Evolutionary conservation across 2,329 filamentous ascomycete genomes (phyloP).

Genomic region (Teratosphaeria viscida): DNA sequence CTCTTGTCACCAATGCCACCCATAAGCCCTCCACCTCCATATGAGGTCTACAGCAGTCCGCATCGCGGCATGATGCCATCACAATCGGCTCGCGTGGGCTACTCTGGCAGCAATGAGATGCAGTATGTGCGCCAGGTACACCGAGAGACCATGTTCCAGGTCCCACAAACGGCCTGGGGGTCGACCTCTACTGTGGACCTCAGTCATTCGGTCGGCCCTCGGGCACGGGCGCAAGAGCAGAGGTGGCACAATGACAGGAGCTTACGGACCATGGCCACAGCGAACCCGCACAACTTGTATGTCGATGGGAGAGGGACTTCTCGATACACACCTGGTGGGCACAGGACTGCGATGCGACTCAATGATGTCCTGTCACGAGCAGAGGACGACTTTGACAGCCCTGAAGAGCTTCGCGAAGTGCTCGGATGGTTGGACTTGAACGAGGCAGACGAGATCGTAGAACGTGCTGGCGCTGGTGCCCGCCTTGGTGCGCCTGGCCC

Average conservation of each 20-base stretch:
- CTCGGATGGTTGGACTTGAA: neutral
- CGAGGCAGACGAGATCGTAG: neutral
- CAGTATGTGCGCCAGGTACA: neutral
- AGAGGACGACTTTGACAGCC: slow-evolving; percentile 50
- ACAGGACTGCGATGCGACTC: slow-evolving; percentile 52
- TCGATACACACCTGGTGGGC: slow-evolving; percentile 37
- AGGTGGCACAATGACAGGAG: neutral
- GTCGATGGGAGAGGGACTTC: slow-evolving; percentile 16
- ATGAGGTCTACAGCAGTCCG: neutral
- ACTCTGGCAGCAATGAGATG: neutral
- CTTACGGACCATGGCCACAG: neutral
- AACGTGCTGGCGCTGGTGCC: neutral
- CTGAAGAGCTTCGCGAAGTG: slow-evolving; percentile 42
- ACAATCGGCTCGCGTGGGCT: neutral
- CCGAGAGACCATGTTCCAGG: neutral
- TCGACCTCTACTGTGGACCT: neutral
- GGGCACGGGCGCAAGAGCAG: neutral
- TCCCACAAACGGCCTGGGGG: neutral
- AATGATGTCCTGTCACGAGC: slow-evolving; percentile 61
- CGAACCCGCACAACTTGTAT: neutral
- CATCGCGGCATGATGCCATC: neutral
- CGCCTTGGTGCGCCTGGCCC: neutral
- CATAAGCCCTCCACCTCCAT: neutral
- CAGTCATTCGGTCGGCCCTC: neutral
- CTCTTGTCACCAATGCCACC: neutral